Evolutionary conservation across 495 filamentous ascomycete species (phyloP), one percentile per base, ranked within the genome.

Genomic region (Neurospora sp.): DNA sequence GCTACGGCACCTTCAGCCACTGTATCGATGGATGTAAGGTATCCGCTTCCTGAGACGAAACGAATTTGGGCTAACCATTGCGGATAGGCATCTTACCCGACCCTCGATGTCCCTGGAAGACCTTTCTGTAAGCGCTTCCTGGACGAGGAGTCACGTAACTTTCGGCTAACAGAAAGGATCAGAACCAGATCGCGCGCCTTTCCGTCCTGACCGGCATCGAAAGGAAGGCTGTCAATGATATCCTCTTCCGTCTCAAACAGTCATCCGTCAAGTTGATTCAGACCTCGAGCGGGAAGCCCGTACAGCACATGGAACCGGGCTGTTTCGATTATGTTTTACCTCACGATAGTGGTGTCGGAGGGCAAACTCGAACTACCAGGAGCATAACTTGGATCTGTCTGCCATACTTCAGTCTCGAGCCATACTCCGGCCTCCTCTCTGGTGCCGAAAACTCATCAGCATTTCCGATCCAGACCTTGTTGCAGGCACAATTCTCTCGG

Each of bases 351-450:
- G 72, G 70, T 40, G 45, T 71, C 17, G 75, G 79, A 41, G 72
- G 39, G 10, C 71, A 76, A 35, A 75, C 68, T 39, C 35, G 44
- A 3, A 69, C 72, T 20, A 53, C 75, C 12, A 77, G 74, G 35
- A 73, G 75, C 12, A 69, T 82, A 0, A 77, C 76, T 20, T 83
- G 79, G 80, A 41, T 83, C 38, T 83, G 79, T 37, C 74, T 83
- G 31, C 82, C 82, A 4, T 83, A 82, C 69, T 83, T 84, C 74
- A 74, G 72, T n/a, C 72, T 84, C 22, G 78, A 82, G 42, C 75
- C 74, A 20, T 83, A 84, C 70, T 79, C 78, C 1, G 77, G 75
- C 12, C 73, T 78, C 3, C 41, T 40, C 20, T 68, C 74, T n/a
- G 74, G 76, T 31, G 72, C 73, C 22, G 73, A 71, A 22, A 79